Conservation (phyloP, 1,284 basidiomycete genomes). For the Ustilago shanxiensis region DNA sequence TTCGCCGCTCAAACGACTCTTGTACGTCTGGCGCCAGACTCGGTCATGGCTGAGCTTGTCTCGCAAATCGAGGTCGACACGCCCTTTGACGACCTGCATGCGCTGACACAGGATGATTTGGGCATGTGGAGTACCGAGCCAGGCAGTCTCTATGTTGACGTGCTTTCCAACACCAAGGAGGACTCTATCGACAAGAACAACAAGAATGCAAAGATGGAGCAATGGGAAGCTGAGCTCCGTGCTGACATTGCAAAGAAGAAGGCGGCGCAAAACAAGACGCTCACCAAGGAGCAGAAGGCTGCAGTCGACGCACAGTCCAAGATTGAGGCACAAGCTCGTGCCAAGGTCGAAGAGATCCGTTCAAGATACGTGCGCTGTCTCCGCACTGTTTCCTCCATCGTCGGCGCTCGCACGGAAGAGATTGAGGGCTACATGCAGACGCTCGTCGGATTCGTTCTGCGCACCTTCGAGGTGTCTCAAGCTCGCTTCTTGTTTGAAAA, state of each 20-base stretch:
- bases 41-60: conserved; percentile 54
- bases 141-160: conserved; percentile 61
- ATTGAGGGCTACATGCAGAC: conserved; percentile 53
- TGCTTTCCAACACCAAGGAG: conserved; percentile 56
- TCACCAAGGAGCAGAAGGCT: conserved; percentile 64
- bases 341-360: conserved; percentile 52
- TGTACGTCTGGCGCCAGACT: conserved; percentile 58
- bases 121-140: conserved; percentile 65
- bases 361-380: conserved; percentile 47
- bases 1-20: conserved; percentile 61
- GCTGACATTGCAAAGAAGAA: conserved; percentile 68
- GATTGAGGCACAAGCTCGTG: conserved; percentile 57
- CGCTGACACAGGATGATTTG: conserved; percentile 59
- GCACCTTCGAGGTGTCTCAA: conserved; percentile 41
- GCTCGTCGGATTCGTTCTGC: conserved; percentile 49
- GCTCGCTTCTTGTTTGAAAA: conserved; percentile 46
- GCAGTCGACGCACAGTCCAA: conserved; percentile 64
- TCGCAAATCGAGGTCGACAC: conserved; percentile 52
- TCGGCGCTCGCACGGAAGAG: conserved; percentile 54
- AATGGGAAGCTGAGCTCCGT: conserved; percentile 69
- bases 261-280: conserved; percentile 57
- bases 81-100: conserved; percentile 44
- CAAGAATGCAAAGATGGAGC: conserved; percentile 63
- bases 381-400: conserved; percentile 48
- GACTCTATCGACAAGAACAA: conserved; percentile 44